Evolutionary conservation across 371 early-diverging fungal species (phyloP).

Genomic region (Choanephora cucurbitarum): DNA sequence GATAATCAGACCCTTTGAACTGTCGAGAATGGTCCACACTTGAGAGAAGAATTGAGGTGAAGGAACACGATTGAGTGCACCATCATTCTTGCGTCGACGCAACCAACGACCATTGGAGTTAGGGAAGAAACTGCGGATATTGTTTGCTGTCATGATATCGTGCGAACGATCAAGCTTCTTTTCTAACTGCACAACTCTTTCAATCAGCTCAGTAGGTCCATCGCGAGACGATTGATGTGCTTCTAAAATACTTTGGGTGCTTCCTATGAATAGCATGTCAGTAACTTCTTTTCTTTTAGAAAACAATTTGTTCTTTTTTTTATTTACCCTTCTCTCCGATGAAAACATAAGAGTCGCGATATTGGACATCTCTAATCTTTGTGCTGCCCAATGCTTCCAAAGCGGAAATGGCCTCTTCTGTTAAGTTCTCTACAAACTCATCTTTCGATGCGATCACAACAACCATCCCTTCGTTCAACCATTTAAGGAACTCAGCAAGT

Average conservation of each 20-base stretch:
- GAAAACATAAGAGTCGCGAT: conserved; percentile 81
- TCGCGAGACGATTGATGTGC: conserved; percentile 22
- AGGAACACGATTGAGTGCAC: conserved; percentile 82
- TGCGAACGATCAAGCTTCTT: background rate
- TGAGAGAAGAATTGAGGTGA: conserved; percentile 71
- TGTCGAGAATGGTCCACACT: conserved; percentile 73
- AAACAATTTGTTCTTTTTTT: background rate
- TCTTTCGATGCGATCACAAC: conserved; percentile 76
- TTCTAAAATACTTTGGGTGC: conserved; percentile 6
- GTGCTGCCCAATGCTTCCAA: conserved; percentile 66
- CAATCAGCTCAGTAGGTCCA: conserved; percentile 53
- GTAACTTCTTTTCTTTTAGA: background rate
- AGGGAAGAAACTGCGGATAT: conserved; percentile 53
- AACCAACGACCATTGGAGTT: conserved; percentile 73
- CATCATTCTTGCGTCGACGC: conserved; percentile 78
- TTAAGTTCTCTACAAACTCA: conserved; percentile 68
- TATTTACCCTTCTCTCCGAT: conserved; percentile 65
- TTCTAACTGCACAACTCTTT: conserved; percentile 34
- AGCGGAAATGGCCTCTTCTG: conserved; percentile 54
- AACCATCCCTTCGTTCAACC: conserved; percentile 64
- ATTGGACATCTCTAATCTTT: conserved; percentile 52
- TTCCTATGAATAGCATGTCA: conserved; percentile 20
- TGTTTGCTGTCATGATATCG: conserved; percentile 32
- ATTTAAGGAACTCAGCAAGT: conserved; percentile 65
- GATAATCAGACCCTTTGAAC: conserved; percentile 59